Evolutionary conservation across 345 rosid genomes (phyloP).

Genomic region (Syzygium aromaticum): DNA sequence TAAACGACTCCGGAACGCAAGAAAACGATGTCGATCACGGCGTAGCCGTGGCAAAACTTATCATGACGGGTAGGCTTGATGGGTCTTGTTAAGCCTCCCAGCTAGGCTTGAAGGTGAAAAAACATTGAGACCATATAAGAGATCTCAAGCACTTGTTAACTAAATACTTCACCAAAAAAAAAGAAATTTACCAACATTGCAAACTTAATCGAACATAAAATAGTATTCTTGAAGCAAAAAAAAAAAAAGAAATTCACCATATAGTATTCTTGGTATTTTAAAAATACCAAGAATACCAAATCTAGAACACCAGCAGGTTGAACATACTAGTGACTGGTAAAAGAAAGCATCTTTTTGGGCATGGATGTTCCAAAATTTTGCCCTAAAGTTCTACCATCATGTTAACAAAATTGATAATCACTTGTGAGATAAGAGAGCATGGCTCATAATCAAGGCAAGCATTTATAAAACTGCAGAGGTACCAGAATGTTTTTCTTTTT

Average conservation of each 20-base stretch:
- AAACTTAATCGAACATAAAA: neutral
- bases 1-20: too few species aligned
- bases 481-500: conserved; percentile 12
- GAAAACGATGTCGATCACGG: too few species aligned
- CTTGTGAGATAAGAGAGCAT: neutral
- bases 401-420: neutral
- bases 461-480: neutral
- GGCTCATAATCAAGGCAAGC: neutral
- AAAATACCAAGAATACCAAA: neutral
- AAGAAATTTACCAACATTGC: neutral
- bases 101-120: neutral
- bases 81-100: neutral
- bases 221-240: too few species aligned
- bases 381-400: neutral
- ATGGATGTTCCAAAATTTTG: neutral
- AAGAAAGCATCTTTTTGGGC: neutral
- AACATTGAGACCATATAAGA: neutral
- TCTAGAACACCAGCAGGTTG: neutral
- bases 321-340: neutral
- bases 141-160: neutral
- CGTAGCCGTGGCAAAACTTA: neutral
- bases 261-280: neutral
- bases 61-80: neutral
- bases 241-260: too few species aligned
- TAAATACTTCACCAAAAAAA: neutral